Evolutionary conservation across 2,329 filamentous ascomycete genomes (phyloP), one percentile per base, ranked within the genome.

Genomic region (Pseudodiploospora longispora): DNA sequence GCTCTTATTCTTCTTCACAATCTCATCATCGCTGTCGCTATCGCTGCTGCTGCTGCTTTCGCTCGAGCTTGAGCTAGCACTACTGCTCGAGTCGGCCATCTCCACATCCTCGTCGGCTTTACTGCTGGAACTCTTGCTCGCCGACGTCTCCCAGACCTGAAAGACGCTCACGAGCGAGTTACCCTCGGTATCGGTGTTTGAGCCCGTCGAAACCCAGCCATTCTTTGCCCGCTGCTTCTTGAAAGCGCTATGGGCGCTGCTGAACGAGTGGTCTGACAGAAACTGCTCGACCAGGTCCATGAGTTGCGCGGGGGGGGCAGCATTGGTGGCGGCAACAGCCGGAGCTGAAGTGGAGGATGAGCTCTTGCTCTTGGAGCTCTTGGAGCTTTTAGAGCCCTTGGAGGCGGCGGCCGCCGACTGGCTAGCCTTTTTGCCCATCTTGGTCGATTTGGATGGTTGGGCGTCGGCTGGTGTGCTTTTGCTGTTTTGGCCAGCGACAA

Each of bases 271-370:
- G 38, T 82, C 74, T 36, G 73, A 72, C 40, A 89, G 71, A 61
- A 88, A 89, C 27, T 67, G 64, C 50, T 79, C 78, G 55, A 89
- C 74, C 10, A 87, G 68, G 48, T 80, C 76, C 58, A 89, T 68
- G 32, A 89, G 68, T 61, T 84, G 74, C 29, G 74, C 63, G 4
- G 83, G 74, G 28, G 78, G 71, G 38, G 67, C 44, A 7, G 59
- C 30, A 34, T 12, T 34, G 19, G 19, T 19, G 19, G 19, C 19
- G 19, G 19, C 19, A 19, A 19, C 19, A 19, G 19, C 19, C 19
- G 19, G 19, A 19, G 3, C 19, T 19, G 19, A 19, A 3, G 19
- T 19, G 19, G 19, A 19, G 19, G 19, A 19, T 2, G 19, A 19
- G 19, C 19, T 19, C 19, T 39, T 41, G 42, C 27, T 5, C 10